Percentiles rank a stretch among this genome's conserved stretches.
Conservation (phyloP, 2,329 filamentous ascomycete genomes). For the Aureobasidium mangrovei region DNA sequence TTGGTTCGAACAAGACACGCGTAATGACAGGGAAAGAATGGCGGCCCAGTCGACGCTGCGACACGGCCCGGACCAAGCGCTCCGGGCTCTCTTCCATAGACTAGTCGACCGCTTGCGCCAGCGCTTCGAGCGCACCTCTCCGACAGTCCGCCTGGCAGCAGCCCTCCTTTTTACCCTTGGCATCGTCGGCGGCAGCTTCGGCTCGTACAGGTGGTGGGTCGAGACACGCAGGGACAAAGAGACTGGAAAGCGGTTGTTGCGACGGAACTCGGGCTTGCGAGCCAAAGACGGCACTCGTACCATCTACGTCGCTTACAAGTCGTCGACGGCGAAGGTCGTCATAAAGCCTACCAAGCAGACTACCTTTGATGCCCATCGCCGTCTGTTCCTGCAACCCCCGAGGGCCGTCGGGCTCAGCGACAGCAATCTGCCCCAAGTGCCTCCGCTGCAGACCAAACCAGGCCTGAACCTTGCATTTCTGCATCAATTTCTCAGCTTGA, state of each 20-base stretch:
- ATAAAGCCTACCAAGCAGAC: constrained; percentile 84
- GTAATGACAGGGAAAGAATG: constrained; percentile 45
- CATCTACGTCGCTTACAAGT: constrained; percentile 89
- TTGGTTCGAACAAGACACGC: neutral
- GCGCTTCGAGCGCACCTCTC: constrained; percentile 55
- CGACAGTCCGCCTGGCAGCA: constrained; percentile 62
- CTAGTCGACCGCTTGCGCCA: constrained; percentile 42
- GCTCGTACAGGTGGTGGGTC: constrained; percentile 69
- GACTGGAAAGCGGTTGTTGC: constrained; percentile 69
- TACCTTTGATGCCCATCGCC: constrained; percentile 91
- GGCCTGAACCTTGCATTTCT: constrained; percentile 92
- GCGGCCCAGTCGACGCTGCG: constrained; percentile 76
- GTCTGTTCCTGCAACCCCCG: constrained; percentile 86
- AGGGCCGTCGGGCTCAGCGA: constrained; percentile 69
- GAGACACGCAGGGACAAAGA: constrained; percentile 67
- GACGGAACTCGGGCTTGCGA: constrained; percentile 84
- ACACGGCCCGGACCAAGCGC: constrained; percentile 33
- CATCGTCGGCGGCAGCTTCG: constrained; percentile 71
- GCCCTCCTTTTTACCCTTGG: constrained; percentile 67
- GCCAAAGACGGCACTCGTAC: constrained; percentile 92
- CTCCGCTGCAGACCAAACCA: constrained; percentile 82
- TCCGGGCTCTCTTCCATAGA: constrained; percentile 38
- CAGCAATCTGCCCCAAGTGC: constrained; percentile 55
- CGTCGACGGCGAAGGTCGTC: constrained; percentile 79
- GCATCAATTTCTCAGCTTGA: constrained; percentile 89